Evolutionary conservation across 768 basidiomycete species (phyloP), one percentile per base, ranked within the genome.

Genomic region (Kwoniella bestiolae): DNA sequence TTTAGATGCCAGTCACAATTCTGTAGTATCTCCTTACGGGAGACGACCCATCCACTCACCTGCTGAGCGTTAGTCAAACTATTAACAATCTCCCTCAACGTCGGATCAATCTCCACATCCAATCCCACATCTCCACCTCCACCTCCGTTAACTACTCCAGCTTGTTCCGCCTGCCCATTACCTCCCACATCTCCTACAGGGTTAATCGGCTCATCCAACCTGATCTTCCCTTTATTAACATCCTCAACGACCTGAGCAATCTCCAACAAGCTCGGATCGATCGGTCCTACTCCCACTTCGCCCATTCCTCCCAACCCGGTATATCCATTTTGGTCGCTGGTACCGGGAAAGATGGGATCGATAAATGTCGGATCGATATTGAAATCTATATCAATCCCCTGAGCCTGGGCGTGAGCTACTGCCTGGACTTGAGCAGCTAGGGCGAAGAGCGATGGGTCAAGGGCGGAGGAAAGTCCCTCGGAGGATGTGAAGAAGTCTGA

Each of bases 61-160:
- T 76, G 72, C 52, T 75, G 73, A 21, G 73, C 77, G 25, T 73
- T 68, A 0, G 72, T 74, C 46, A 78, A 46, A 57, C 72, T 74
- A 38, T 78, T 74, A 3, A 78, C 77, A 38, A 78, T 78, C 61
- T 78, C 77, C 45, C 77, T 66, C n/a, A 76, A 65, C 31, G 74
- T 69, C 44, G 77, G 77, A 68, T 78, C 77, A 35, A 72, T 68
- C 29, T 66, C 73, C 3, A 64, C 72, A 34, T 68, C 75, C 26
- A 45, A 28, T 44, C 55, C 5, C 47, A 26, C 31, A 45, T 35
- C 44, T 21, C n/a, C 21, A 21, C 25, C 41, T n/a, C 38, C 57
- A n/a, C n/a, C n/a, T n/a, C n/a, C n/a, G n/a, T n/a, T n/a, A n/a
- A n/a, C n/a, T n/a, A n/a, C n/a, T n/a, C n/a, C n/a, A n/a, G n/a